These are phyloP conservation scores for Exophiala dermatitidis DNA, from an alignment of 2,329 filamentous ascomycete genomes.

Conservation along the genomic window DNA sequence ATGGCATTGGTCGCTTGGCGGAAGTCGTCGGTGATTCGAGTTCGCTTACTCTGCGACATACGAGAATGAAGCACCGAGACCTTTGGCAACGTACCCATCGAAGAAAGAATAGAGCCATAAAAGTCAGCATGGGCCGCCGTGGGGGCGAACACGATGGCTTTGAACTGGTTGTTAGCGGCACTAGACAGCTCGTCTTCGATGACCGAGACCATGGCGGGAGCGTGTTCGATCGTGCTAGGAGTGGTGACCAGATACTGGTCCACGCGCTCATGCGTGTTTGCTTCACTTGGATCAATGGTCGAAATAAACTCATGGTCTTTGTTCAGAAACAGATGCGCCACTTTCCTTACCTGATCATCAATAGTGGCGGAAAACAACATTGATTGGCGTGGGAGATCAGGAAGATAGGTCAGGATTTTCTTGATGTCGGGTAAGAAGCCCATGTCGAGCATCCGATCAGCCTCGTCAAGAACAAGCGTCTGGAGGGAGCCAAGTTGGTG, in stretches of 20 bases:
- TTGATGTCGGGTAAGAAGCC: constrained; percentile 61
- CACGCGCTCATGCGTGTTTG: constrained; percentile 74
- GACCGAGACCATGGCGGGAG: constrained; percentile 31
- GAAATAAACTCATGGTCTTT: constrained; percentile 79
- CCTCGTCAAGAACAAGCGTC: constrained; percentile 57
- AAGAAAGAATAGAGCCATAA: constrained; percentile 52
- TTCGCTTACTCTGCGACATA: constrained; percentile 63
- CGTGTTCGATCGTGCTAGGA: constrained; percentile 62
- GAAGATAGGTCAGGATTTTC: constrained; percentile 56
- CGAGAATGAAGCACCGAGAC: constrained; percentile 68
- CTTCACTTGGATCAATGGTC: constrained; percentile 74
- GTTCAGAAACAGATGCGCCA: constrained; percentile 73
- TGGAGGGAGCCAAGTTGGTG: constrained; percentile 58
- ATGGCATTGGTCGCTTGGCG: constrained; percentile 55
- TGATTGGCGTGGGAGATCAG: constrained; percentile 66
- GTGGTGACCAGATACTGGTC: constrained; percentile 68
- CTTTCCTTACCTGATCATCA: constrained; percentile 67
- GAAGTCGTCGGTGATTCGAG: constrained; percentile 64
- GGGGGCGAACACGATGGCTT: constrained; percentile 86
- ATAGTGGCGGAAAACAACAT: constrained; percentile 94
- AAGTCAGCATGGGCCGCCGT: constrained; percentile 69
- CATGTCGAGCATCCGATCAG: constrained; percentile 60
- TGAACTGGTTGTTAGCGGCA: constrained; percentile 54
- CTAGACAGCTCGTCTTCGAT: constrained; percentile 7
- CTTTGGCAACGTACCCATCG: constrained; percentile 30